A percentile compares a stretch with the other conserved stretches of the same genome.
Conservation (phyloP, 2,329 filamentous ascomycete genomes). For the Lasiodiplodia hormozganensis region DNA sequence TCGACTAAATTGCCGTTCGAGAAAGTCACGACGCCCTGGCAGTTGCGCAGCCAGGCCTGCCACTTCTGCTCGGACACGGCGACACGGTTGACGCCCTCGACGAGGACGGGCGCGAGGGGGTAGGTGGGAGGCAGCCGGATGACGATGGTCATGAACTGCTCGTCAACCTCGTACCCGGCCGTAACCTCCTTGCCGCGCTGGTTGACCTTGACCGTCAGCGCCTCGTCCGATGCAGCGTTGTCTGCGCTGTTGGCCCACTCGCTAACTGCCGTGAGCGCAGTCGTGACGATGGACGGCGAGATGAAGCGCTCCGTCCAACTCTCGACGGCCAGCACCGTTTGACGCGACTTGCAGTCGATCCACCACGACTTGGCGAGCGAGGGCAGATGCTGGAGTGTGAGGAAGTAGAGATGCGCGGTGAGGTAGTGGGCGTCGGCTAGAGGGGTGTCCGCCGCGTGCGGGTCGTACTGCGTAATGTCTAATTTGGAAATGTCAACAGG, state of each 20-base stretch:
- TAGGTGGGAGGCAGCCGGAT: slow-evolving; percentile 82
- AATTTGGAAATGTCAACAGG: slow-evolving; percentile 75
- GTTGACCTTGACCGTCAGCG: slow-evolving; percentile 74
- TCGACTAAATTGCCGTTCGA: slow-evolving; percentile 89
- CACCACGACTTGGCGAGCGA: slow-evolving; percentile 85
- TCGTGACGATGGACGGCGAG: slow-evolving; percentile 71
- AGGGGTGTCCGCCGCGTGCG: slow-evolving; percentile 47
- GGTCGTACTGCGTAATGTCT: slow-evolving; percentile 66
- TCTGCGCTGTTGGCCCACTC: slow-evolving; percentile 64
- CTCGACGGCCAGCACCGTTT: slow-evolving; percentile 81
- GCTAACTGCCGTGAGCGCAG: slow-evolving; percentile 71
- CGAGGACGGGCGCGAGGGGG: slow-evolving; percentile 78
- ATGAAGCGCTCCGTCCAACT: slow-evolving; percentile 77
- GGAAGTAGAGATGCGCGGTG: slow-evolving; percentile 84
- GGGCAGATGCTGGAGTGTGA: slow-evolving; percentile 77
- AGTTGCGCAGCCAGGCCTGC: slow-evolving; percentile 87
- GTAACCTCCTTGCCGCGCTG: slow-evolving; percentile 76
- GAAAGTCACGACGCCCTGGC: slow-evolving; percentile 92
- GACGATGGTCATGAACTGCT: slow-evolving; percentile 81
- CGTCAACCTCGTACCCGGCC: slow-evolving; percentile 86
- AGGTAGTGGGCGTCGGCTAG: slow-evolving; percentile 79
- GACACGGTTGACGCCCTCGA: slow-evolving; percentile 80
- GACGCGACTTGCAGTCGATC: slow-evolving; percentile 76
- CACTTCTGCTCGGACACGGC: slow-evolving; percentile 91
- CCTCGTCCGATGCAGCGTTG: slow-evolving; percentile 53